A percentile compares a stretch with the other conserved stretches of the same genome.
Conservation (phyloP, 805 yeast species). For the Saccharomycopsis babjevae region DNA sequence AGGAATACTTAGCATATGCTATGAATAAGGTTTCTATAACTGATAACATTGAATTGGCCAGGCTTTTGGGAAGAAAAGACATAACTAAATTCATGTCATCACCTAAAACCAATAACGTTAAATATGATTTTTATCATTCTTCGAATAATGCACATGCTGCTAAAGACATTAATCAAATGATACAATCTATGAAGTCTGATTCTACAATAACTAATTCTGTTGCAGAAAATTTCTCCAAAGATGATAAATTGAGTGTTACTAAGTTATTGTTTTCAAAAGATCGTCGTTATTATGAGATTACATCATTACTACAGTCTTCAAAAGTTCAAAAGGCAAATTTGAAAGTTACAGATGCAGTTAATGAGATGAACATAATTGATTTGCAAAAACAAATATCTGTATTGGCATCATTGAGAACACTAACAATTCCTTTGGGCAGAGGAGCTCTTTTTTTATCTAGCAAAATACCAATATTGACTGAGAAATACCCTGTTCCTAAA, state of each 20-base stretch:
- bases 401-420: conserved; percentile 56
- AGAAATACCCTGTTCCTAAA: conserved; percentile 69
- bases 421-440: conserved; percentile 69
- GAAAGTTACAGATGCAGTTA: conserved; percentile 29
- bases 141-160: conserved; percentile 9
- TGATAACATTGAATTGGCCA: conserved; percentile 34
- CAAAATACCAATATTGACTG: conserved; percentile 71
- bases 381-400: conserved; percentile 49
- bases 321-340: conserved; percentile 46
- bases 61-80: conserved; percentile 61
- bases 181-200: conserved; percentile 30
- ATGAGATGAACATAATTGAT: conserved; percentile 47
- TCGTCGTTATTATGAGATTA: conserved; percentile 67
- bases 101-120: not conserved
- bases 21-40: conserved; percentile 36
- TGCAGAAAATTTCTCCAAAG: conserved; percentile 65
- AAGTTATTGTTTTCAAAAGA: conserved; percentile 67
- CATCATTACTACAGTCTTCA: conserved; percentile 61
- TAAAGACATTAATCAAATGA: conserved; percentile 35
- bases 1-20: conserved; percentile 45
- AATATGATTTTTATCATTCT: not conserved
- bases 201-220: conserved; percentile 37
- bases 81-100: conserved; percentile 26
- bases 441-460: conserved; percentile 63
- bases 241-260: conserved; percentile 58